phyloP scores from a whole-genome alignment of 1,284 basidiomycete genomes.

The Limonomyces culmigenus region DNA sequence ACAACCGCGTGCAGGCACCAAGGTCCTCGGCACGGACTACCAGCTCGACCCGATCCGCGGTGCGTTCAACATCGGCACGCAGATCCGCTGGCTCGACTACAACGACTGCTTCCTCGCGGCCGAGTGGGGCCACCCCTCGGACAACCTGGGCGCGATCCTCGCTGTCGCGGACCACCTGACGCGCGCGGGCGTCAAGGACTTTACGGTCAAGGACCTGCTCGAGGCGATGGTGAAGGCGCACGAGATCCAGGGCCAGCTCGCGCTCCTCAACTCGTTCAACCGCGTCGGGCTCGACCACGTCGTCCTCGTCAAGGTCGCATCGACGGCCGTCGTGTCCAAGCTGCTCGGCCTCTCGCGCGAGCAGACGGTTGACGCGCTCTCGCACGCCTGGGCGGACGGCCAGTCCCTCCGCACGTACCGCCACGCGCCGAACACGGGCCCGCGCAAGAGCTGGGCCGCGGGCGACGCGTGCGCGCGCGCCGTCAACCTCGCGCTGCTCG shows the following conservation, averaged over 20 bases:
- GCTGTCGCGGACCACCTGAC: constrained; percentile 79
- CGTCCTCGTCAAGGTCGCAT: constrained; percentile 87
- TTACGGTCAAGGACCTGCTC: constrained; percentile 66
- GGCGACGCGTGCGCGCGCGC: constrained; percentile 90
- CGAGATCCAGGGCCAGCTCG: constrained; percentile 78
- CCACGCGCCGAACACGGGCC: constrained; percentile 88
- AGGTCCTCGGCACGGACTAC: constrained; percentile 81
- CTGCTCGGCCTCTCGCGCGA: constrained; percentile 68
- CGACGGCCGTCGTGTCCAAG: constrained; percentile 79
- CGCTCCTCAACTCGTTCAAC: constrained; percentile 83
- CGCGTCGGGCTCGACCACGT: constrained; percentile 83
- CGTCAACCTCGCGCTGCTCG: constrained; percentile 80
- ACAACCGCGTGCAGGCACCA: constrained; percentile 55
- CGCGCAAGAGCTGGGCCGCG: constrained; percentile 90
- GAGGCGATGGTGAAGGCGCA: constrained; percentile 87
- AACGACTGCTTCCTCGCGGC: constrained; percentile 85
- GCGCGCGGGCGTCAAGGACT: constrained; percentile 46
- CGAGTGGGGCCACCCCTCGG: constrained; percentile 93
- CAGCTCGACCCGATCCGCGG: constrained; percentile 87
- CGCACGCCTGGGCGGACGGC: constrained; percentile 89
- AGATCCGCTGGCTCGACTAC: constrained; percentile 90
- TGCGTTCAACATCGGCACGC: constrained; percentile 89
- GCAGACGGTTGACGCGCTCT: constrained; percentile 88
- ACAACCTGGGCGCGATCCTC: constrained; percentile 87
- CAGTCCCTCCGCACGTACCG: constrained; percentile 89